A percentile compares a stretch with the other conserved stretches of the same genome.
Evolutionary conservation across 1,139 yeast species (phyloP).

Genomic region (Protomyces macrosporus): DNA sequence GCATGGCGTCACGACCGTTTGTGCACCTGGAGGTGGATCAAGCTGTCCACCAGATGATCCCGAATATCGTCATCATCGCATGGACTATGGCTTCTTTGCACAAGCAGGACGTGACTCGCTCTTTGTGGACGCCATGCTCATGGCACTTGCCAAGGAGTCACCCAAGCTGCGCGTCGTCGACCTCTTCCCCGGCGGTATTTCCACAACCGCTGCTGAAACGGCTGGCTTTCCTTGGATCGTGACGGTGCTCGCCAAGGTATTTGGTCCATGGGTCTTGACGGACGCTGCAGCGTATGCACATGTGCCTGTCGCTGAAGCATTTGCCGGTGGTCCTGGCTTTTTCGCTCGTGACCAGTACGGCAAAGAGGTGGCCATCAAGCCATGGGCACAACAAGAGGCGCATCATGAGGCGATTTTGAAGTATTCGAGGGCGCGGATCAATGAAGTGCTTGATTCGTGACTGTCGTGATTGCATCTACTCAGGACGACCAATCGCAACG

Average conservation of each 20-base stretch:
- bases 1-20: slow-evolving; percentile 10
- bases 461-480: not conserved
- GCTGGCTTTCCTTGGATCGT: slow-evolving; percentile 20
- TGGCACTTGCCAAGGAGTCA: slow-evolving; percentile 5
- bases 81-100: not conserved
- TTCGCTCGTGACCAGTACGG: slow-evolving; percentile 12
- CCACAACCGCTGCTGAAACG: slow-evolving; percentile 12
- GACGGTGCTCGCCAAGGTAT: slow-evolving; percentile 5
- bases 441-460: slow-evolving; percentile 1
- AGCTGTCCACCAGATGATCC: slow-evolving; percentile 9
- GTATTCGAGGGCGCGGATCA: slow-evolving; percentile 4
- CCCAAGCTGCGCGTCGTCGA: slow-evolving; percentile 2
- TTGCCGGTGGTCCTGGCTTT: not conserved
- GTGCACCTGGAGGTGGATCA: slow-evolving; percentile 19
- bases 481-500: not conserved
- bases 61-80: slow-evolving; percentile 6
- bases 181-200: slow-evolving; percentile 10
- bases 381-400: slow-evolving; percentile 1
- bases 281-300: slow-evolving; percentile 7
- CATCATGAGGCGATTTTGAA: not conserved
- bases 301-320: slow-evolving; percentile 15
- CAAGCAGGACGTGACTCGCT: slow-evolving; percentile 19
- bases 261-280: slow-evolving; percentile 4
- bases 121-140: slow-evolving; percentile 15
- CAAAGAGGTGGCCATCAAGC: slow-evolving; percentile 1